Conservation (phyloP, 352 stramenopile genomes). For the Phytophthora melonis region DNA sequence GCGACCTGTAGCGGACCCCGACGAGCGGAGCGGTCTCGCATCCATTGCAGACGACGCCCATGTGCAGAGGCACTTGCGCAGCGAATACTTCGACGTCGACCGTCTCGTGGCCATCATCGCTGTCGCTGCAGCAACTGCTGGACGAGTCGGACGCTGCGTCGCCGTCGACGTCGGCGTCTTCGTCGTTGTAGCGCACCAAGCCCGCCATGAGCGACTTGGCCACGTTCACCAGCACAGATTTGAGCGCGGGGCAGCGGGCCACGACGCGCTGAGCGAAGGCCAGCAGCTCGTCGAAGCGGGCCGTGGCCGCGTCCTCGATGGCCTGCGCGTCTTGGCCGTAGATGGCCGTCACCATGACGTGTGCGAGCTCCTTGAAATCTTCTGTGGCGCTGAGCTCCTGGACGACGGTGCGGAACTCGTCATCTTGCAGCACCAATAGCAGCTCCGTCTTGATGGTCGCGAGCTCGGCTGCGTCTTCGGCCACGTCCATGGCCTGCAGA, state of each 20-base stretch:
- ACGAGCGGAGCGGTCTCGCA: conserved; percentile 58
- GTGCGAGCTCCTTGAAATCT: conserved; percentile 42
- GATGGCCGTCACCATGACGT: conserved; percentile 35
- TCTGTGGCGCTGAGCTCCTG: conserved; percentile 38
- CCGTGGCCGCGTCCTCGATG: conserved; percentile 38
- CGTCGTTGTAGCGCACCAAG: conserved; percentile 40
- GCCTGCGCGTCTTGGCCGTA: conserved; percentile 35
- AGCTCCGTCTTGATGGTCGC: conserved; percentile 52
- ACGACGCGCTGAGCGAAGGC: conserved; percentile 47
- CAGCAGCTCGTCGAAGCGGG: conserved; percentile 40
- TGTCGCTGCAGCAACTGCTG: conserved; percentile 6
- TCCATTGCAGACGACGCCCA: conserved; percentile 51
- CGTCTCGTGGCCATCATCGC: conserved; percentile 10
- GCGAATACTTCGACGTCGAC: conserved; percentile 18
- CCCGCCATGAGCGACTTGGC: conserved; percentile 41
- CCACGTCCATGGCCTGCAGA: conserved; percentile 46
- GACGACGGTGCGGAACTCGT: conserved; percentile 32
- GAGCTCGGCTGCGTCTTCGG: conserved; percentile 40
- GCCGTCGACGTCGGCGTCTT: conserved; percentile 23
- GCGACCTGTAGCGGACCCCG: conserved; percentile 77
- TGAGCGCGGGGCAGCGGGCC: conserved; percentile 42
- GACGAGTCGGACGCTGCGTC: conserved; percentile 8
- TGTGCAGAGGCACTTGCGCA: conserved; percentile 34
- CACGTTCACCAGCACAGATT: conserved; percentile 47
- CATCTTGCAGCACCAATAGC: conserved; percentile 39